Base-by-base conservation (phyloP, 2,329 filamentous ascomycete genomes). In the Zymoseptoria crescenta region DNA sequence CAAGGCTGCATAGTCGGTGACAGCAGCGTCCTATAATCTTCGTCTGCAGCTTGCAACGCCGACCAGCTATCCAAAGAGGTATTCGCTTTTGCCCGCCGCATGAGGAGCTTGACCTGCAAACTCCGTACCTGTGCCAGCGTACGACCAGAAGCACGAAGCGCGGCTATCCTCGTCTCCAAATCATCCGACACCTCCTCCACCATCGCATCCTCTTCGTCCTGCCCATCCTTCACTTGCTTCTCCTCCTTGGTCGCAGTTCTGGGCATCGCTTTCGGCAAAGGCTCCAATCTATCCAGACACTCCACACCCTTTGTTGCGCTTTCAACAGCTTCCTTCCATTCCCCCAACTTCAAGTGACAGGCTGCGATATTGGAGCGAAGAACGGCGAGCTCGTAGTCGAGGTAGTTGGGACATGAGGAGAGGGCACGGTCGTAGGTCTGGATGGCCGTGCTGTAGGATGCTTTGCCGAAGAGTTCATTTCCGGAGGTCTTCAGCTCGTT, bases 361-460 rank as follows among this genome's bases (percentile, higher is more conserved):
- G 92, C 93, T 1, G 93, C 83, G 65, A 96, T 87, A 76, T 97
- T 97, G 72, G 88, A 91, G 60, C 87, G 85, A 5, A 97, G 80
- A 8, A 97, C 89, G 27, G 92, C 91, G 62, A 93, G 80, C 67
- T 96, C 91, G 75, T 90, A 96, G 72, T 93, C 86, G 27, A 96
- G 83, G 72, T 96, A 95, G 64, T 84, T 86, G 1, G 93, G 93
- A 68, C 90, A 92, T 7, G 86, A 82, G 10, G 84, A 80, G 2
- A 95, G 79, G 21, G 94, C 92, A 65, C 87, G 84, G 68, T 91
- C 87, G 75, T 97, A 97, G 61, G 83, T 87, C 65, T 86, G 83
- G 62, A 97, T 87, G 49, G 93, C 93, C 62, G 87, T 85, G 58
- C 87, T 82, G 74, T 88, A 94, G 62, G 86, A 83, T 49, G 83